Base-by-base conservation (phyloP, 345 rosid genomes). In the Syzygium aqueum region DNA sequence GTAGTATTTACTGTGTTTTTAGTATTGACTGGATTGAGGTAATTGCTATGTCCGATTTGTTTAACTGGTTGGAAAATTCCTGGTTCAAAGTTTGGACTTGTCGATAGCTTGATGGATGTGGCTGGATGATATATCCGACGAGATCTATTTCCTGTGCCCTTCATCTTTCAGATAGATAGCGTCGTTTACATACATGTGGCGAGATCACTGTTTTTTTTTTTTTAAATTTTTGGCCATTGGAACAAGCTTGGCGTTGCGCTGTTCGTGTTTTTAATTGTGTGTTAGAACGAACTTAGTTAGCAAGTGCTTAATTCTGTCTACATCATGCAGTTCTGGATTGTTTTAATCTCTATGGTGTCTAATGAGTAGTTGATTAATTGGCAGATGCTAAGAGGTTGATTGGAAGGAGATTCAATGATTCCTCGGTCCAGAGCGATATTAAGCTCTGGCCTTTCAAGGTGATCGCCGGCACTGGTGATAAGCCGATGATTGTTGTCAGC, bases 331-430 rank as follows among this genome's bases (percentile, higher is more conserved):
- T 37, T 19, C 49, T 73, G 43, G 23, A 9, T 67, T 67, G 46
- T 67, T 54, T 25, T 61, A 25, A 27, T 7, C 16, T 33, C 30
- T 56, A 6, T 22, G 52, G 77, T n/a, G 43, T 27, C 14, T 57
- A 21, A 57, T 25, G 13, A 4, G 73, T 57, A 7, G 43, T 10
- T 59, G 28, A 23, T 50, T 22, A 11, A 21, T 77, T 50, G 27
- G 61, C 91, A 94, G 96, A 95, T 92, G 96, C 96, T 0, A 95
- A 95, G 92, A 86, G 96, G 88, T 93, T 95, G 93, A 95, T 95
- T 85, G 97, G 97, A 16, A 93, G 97, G 77, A 90, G 97, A 85
- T 93, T 89, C 83, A 92, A 87, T 13, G 97, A 95, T 78, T 61
- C 94, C 16, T 88, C 97, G 11, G 97, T 95, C 10, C 96, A 95